phyloP scores from a whole-genome alignment of 2,329 filamentous ascomycete genomes.

The Aspergillus clavatus region DNA sequence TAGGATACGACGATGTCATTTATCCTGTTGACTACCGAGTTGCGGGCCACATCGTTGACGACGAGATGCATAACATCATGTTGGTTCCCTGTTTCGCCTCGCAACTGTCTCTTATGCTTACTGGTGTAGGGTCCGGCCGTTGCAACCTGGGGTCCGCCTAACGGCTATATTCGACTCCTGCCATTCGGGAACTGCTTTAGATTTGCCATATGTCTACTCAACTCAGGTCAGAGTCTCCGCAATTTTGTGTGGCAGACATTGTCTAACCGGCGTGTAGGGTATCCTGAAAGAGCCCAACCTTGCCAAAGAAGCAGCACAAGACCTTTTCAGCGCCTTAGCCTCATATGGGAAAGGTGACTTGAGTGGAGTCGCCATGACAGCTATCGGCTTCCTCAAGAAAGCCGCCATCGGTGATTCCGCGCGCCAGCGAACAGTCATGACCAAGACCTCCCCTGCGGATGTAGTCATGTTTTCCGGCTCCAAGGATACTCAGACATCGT shows the following conservation, averaged over 20 bases:
- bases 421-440: constrained; percentile 73
- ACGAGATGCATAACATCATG: constrained; percentile 71
- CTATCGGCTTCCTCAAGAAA: constrained; percentile 84
- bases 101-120: not conserved
- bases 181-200: constrained; percentile 62
- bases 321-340: constrained; percentile 60
- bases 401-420: constrained; percentile 73
- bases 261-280: constrained; percentile 32
- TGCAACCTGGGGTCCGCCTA: constrained; percentile 79
- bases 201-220: constrained; percentile 64
- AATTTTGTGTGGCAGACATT: not conserved
- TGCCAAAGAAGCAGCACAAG: constrained; percentile 62
- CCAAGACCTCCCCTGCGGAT: constrained; percentile 90
- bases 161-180: constrained; percentile 66
- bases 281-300: constrained; percentile 64
- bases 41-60: constrained; percentile 70
- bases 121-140: constrained; percentile 56
- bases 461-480: constrained; percentile 97
- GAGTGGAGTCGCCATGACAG: constrained; percentile 69
- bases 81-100: constrained; percentile 12
- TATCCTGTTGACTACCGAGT: constrained; percentile 68
- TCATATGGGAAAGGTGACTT: constrained; percentile 81
- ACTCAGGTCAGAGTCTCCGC: constrained; percentile 43
- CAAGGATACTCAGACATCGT: constrained; percentile 82
- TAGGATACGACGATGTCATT: constrained; percentile 67